These are phyloP conservation scores for Penicillium mononematosum DNA, from an alignment of 495 filamentous ascomycete species.

Conservation along the genomic window DNA sequence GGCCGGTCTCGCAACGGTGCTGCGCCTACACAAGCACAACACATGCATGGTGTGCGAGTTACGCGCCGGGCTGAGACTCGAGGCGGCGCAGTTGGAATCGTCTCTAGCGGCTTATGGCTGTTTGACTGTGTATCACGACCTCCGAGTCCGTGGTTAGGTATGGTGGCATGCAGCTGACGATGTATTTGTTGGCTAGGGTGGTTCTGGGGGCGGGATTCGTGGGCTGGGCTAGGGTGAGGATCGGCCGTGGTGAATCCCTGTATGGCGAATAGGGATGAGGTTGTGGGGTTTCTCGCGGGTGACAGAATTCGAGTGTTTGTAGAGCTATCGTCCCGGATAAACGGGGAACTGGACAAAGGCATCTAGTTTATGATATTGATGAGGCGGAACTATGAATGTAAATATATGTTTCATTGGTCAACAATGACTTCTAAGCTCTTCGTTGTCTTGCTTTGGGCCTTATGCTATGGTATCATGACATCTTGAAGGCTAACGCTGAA, in stretches of 20 bases:
- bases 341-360: constrained; percentile 25
- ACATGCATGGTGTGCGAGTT: constrained; percentile 33
- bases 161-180: constrained; percentile 21
- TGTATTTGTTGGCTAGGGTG: constrained; percentile 34
- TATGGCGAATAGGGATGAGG: constrained; percentile 23
- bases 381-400: constrained; percentile 16
- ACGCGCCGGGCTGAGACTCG: constrained; percentile 33
- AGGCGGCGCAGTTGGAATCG: constrained; percentile 48
- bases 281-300: constrained; percentile 29
- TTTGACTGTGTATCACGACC: constrained; percentile 39
- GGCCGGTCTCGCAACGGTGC: constrained; percentile 31
- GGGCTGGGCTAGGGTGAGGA: constrained; percentile 29
- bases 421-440: neutral
- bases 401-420: neutral
- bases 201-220: constrained; percentile 23
- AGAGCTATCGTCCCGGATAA: constrained; percentile 20
- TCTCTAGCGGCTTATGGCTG: constrained; percentile 49
- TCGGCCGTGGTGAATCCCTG: constrained; percentile 48
- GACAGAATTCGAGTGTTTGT: constrained; percentile 4
- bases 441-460: neutral
- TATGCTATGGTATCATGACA: neutral
- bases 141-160: constrained; percentile 29
- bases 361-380: constrained; percentile 36
- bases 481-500: neutral
- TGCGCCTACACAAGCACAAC: constrained; percentile 30